Evolutionary conservation across 2,329 filamentous ascomycete species (phyloP).

Genomic region (Berkeleyomyces rouxiae): DNA sequence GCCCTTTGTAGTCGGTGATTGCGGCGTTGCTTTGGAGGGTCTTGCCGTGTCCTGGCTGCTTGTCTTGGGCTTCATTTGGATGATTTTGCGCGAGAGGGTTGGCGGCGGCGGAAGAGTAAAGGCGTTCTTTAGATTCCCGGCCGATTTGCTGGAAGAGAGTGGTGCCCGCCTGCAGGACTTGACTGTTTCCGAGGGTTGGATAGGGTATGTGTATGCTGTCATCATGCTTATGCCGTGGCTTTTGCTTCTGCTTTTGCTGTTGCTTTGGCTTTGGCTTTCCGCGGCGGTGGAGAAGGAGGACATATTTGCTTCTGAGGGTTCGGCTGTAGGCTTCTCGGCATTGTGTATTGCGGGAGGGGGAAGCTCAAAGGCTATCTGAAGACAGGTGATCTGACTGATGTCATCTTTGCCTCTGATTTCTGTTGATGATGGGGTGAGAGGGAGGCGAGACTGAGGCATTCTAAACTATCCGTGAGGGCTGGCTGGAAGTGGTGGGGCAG

Average conservation of each 20-base stretch:
- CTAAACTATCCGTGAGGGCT: neutral
- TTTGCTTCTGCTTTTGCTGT: neutral
- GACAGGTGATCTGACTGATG: conserved; percentile 37
- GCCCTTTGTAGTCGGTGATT: conserved; percentile 10
- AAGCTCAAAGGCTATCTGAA: conserved; percentile 56
- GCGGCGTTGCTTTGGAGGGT: neutral
- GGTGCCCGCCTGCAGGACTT: conserved; percentile 32
- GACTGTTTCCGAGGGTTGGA: conserved; percentile 34
- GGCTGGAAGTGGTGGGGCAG: neutral
- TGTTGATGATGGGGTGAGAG: conserved; percentile 65
- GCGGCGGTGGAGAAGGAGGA: neutral
- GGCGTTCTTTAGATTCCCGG: conserved; percentile 35
- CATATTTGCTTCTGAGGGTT: conserved; percentile 14
- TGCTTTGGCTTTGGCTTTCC: neutral
- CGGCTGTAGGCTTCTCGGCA: conserved; percentile 29
- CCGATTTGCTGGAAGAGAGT: conserved; percentile 26
- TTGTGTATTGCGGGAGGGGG: conserved; percentile 54
- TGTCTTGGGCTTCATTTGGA: conserved; percentile 71
- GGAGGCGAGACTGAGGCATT: conserved; percentile 52
- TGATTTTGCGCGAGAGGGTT: conserved; percentile 84
- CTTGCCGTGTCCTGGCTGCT: conserved; percentile 12
- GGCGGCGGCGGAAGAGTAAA: conserved; percentile 84
- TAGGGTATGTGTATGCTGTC: conserved; percentile 23
- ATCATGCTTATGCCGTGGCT: conserved; percentile 14
- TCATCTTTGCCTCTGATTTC: conserved; percentile 62